Percentiles rank a stretch among this genome's conserved stretches.
These are phyloP conservation scores for Tagetes patula DNA, from an alignment of 129 eudicot genomes.

Conservation along the genomic window DNA sequence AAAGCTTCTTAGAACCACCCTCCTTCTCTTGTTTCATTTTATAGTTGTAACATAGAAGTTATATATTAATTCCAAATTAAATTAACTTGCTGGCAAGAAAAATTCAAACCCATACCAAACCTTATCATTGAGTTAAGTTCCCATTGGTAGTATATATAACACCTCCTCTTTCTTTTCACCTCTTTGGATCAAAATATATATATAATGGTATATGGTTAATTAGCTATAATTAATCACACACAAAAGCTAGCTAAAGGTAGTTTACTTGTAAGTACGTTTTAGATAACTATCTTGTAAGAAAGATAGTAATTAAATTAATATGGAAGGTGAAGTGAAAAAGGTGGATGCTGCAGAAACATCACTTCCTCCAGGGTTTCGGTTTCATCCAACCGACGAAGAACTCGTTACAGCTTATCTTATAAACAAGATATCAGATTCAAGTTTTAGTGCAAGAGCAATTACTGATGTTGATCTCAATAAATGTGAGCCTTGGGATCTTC, in stretches of 20 bases:
- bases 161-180: conserved; percentile 35
- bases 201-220: neutral
- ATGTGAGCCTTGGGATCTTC: conserved; percentile 59
- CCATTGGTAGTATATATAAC: conserved; percentile 21
- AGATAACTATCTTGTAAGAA: conserved; percentile 16
- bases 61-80: conserved; percentile 20
- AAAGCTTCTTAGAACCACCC: conserved; percentile 38
- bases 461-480: conserved; percentile 55
- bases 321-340: conserved; percentile 47
- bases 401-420: conserved; percentile 47
- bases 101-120: conserved; percentile 32
- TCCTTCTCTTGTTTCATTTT: conserved; percentile 23
- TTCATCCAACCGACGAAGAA: conserved; percentile 56
- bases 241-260: neutral
- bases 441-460: conserved; percentile 47
- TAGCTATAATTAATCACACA: neutral
- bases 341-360: conserved; percentile 26
- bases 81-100: conserved; percentile 26
- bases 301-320: neutral
- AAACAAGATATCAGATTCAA: conserved; percentile 45
- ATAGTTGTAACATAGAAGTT: conserved; percentile 23
- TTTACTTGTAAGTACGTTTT: conserved; percentile 20
- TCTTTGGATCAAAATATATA: conserved; percentile 31
- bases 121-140: conserved; percentile 26
- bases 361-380: conserved; percentile 54